Evolutionary conservation across 257 asterid genomes (phyloP).

Genomic region (Solanum neorickii): DNA sequence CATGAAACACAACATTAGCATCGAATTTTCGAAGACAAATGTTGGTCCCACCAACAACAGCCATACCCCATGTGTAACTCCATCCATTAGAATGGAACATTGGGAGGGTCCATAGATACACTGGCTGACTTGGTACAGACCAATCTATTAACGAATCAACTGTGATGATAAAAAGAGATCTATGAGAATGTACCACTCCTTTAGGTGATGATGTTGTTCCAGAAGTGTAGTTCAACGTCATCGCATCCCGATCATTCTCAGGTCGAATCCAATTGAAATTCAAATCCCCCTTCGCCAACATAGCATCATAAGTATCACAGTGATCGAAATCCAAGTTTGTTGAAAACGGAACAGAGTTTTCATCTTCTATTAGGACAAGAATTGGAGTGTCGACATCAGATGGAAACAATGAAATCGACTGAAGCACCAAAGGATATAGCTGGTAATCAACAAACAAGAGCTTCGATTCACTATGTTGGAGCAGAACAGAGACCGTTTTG

Average conservation of each 20-base stretch:
- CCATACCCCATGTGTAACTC: conserved; percentile 93
- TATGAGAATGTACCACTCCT: conserved; percentile 65
- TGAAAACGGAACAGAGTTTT: not conserved
- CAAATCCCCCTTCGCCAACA: conserved; percentile 31
- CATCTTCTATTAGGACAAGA: conserved; percentile 33
- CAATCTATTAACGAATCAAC: conserved; percentile 49
- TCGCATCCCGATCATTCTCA: conserved; percentile 43
- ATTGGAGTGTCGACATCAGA: conserved; percentile 8
- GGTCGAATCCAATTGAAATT: conserved; percentile 47
- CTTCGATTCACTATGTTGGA: conserved; percentile 48
- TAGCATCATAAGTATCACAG: conserved; percentile 29
- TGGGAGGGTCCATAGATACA: conserved; percentile 74
- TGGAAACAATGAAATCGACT: conserved; percentile 40
- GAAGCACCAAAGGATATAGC: conserved; percentile 19
- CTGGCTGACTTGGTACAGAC: conserved; percentile 53
- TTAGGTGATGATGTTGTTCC: conserved; percentile 84
- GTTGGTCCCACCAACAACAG: conserved; percentile 72
- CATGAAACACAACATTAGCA: conserved; percentile 22
- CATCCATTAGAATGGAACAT: conserved; percentile 91
- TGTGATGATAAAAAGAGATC: conserved; percentile 37
- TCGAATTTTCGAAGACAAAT: conserved; percentile 62
- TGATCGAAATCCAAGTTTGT: not conserved
- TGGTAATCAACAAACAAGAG: conserved; percentile 45
- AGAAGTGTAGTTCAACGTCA: conserved; percentile 71
- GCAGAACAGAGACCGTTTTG: conserved; percentile 32